Percentiles rank a stretch among this genome's conserved stretches.
Conservation (phyloP, 2,329 filamentous ascomycete genomes). For the Truncatella angustata region DNA sequence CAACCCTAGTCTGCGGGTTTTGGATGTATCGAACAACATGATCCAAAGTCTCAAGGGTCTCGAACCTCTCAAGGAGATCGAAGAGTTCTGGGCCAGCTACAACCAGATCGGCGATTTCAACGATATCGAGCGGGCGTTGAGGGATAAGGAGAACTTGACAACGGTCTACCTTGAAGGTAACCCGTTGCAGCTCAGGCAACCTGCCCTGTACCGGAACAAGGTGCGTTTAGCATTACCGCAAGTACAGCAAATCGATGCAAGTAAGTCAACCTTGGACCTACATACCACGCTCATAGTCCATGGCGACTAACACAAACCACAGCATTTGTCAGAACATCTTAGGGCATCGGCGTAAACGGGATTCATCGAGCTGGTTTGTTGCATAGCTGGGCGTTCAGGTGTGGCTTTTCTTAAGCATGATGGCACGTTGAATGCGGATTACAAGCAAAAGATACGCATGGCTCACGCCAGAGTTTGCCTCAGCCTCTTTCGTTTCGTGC, state of each 20-base stretch:
- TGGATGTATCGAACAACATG: conserved; percentile 90
- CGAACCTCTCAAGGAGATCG: conserved; percentile 65
- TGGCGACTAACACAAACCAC: neutral
- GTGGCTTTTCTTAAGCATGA: neutral
- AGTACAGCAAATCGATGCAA: conserved; percentile 92
- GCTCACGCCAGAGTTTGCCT: neutral
- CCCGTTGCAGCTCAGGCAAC: conserved; percentile 74
- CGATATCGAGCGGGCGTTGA: conserved; percentile 76
- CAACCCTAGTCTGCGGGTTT: conserved; percentile 66
- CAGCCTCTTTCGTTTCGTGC: neutral
- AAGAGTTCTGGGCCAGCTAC: conserved; percentile 94
- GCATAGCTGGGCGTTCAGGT: conserved; percentile 31
- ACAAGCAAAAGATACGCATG: neutral
- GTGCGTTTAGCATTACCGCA: conserved; percentile 83
- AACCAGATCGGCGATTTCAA: conserved; percentile 78
- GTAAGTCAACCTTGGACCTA: conserved; percentile 58
- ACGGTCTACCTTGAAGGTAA: conserved; percentile 98
- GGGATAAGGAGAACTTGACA: conserved; percentile 73
- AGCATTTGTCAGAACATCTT: conserved; percentile 29
- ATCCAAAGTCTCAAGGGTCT: conserved; percentile 74
- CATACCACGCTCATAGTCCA: neutral
- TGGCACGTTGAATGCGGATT: neutral
- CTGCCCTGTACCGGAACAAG: conserved; percentile 93
- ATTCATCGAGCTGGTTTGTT: conserved; percentile 15
- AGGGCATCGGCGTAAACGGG: neutral